Percentiles rank a stretch among this genome's conserved stretches.
These are phyloP conservation scores for Zoysia pacifica DNA, from an alignment of 176 grass and related monocot species.

Conservation along the genomic window DNA sequence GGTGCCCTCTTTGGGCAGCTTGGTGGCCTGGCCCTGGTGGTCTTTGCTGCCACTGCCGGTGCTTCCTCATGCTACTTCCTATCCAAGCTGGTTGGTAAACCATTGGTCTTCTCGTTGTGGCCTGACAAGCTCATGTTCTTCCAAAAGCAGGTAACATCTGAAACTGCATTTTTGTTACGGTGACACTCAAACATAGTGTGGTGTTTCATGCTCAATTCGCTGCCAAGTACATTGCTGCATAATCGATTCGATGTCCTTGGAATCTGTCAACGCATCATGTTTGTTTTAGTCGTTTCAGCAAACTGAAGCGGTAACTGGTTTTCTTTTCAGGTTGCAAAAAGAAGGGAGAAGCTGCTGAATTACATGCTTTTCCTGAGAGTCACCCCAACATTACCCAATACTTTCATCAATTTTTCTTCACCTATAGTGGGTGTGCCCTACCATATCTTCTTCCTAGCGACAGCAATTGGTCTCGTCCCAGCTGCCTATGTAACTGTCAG, in stretches of 20 bases:
- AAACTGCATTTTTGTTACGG: neutral
- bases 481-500: conserved; percentile 89
- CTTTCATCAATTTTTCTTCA: conserved; percentile 97
- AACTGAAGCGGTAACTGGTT: neutral
- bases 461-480: conserved; percentile 81
- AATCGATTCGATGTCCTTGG: neutral
- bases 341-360: conserved; percentile 87
- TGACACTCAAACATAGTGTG: neutral
- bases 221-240: neutral
- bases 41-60: conserved; percentile 93
- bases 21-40: conserved; percentile 73
- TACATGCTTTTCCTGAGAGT: conserved; percentile 98
- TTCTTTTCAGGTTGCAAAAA: conserved; percentile 75
- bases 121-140: conserved; percentile 94
- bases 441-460: conserved; percentile 81
- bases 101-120: conserved; percentile 83
- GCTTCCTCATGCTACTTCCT: conserved; percentile 98
- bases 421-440: conserved; percentile 96
- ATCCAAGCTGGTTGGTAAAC: conserved; percentile 80
- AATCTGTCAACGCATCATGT: neutral
- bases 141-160: conserved; percentile 70
- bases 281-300: neutral
- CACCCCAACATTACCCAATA: conserved; percentile 92
- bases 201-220: neutral
- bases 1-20: conserved; percentile 86